phyloP scores from a whole-genome alignment of 2,329 filamentous ascomycete species.

The Colletotrichum aenigma region DNA sequence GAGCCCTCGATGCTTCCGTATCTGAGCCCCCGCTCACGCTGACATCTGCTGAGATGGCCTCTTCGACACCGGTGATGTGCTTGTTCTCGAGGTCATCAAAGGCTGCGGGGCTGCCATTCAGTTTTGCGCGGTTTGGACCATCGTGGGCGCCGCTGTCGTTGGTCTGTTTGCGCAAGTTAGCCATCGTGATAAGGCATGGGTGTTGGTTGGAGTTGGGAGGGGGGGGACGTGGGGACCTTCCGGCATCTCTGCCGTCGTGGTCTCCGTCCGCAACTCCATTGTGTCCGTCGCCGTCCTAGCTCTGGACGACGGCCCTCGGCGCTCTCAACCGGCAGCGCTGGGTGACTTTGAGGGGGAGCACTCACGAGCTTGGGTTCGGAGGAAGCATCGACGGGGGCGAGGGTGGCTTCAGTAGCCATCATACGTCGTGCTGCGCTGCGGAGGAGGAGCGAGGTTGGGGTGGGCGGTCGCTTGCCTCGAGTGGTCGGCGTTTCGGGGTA shows the following conservation, averaged over 20 bases:
- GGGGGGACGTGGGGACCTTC: background rate
- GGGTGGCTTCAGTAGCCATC: constrained; percentile 68
- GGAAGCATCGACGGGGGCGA: constrained; percentile 58
- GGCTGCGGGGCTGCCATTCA: constrained; percentile 53
- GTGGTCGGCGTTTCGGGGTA: constrained; percentile 16
- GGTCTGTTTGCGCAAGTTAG: constrained; percentile 34
- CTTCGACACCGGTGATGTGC: constrained; percentile 61
- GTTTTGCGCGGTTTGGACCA: constrained; percentile 44
- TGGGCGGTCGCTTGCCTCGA: constrained; percentile 22
- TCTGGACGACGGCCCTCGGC: background rate
- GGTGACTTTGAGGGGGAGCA: constrained; percentile 17
- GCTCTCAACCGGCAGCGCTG: background rate
- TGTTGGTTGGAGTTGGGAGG: background rate
- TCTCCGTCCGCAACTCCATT: background rate
- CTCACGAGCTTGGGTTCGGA: constrained; percentile 51
- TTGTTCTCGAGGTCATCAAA: constrained; percentile 60
- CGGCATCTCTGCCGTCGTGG: background rate
- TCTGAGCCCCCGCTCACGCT: constrained; percentile 79
- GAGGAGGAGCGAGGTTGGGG: constrained; percentile 31
- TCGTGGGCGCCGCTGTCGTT: constrained; percentile 46
- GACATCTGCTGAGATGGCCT: constrained; percentile 66
- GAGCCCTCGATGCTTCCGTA: constrained; percentile 70
- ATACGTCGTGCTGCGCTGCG: constrained; percentile 48
- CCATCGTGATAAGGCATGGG: constrained; percentile 8
- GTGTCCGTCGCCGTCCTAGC: background rate